Conservation (phyloP, 2,329 filamentous ascomycete species). For the Fusarium pseudoanthophilum region DNA sequence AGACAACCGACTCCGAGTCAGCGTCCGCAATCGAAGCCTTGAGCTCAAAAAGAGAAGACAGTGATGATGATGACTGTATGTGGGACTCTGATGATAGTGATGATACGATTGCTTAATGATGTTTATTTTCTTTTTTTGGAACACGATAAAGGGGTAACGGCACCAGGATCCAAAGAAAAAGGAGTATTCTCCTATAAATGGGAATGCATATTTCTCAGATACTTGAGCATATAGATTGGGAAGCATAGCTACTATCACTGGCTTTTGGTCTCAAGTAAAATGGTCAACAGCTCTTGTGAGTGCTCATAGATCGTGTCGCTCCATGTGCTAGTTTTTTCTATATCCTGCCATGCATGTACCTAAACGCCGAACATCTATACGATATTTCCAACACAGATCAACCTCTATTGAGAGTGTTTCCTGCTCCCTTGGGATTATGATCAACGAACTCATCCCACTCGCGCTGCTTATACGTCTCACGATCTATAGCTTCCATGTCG, state of each 20-base stretch:
- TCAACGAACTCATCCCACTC: conserved; percentile 97
- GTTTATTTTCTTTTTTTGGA: neutral
- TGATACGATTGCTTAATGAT: conserved; percentile 13
- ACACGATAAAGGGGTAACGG: neutral
- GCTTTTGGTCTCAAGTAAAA: neutral
- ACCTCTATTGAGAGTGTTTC: conserved; percentile 86
- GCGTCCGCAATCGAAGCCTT: conserved; percentile 9
- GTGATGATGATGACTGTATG: conserved; percentile 25
- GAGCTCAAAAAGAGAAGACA: conserved; percentile 11
- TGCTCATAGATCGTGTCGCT: conserved; percentile 21
- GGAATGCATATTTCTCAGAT: neutral
- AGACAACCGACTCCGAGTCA: conserved; percentile 32
- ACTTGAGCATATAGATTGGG: neutral
- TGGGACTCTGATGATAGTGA: conserved; percentile 25
- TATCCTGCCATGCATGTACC: conserved; percentile 19
- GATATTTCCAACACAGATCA: conserved; percentile 36
- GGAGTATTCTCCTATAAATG: neutral
- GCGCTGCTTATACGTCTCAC: conserved; percentile 91
- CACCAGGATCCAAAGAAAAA: neutral
- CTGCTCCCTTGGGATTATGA: conserved; percentile 84
- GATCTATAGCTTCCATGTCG: conserved; percentile 85
- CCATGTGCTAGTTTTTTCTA: conserved; percentile 11
- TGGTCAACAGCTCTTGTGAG: neutral
- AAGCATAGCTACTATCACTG: neutral
- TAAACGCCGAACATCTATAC: conserved; percentile 16